Evolutionary conservation across 768 basidiomycete species (phyloP).

Genomic region (Boletus reticulatus): DNA sequence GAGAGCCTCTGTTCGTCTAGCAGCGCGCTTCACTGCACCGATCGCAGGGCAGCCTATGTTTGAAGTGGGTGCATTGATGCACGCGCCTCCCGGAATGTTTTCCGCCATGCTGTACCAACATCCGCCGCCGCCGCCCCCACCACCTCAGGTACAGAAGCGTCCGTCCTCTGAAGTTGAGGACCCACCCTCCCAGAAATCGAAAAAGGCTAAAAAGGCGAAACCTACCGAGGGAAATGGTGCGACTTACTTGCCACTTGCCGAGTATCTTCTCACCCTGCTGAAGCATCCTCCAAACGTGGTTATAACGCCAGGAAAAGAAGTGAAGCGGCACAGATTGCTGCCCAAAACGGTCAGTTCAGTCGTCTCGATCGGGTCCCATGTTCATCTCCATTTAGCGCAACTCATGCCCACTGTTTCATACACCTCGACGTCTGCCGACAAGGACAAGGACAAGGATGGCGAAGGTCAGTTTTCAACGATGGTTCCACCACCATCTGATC

Average conservation of each 20-base stretch:
- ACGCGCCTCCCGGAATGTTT: conserved; percentile 25
- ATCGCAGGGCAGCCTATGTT: conserved; percentile 31
- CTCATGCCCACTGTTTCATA: conserved; percentile 46
- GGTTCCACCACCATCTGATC: not conserved
- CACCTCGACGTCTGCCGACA: conserved; percentile 35
- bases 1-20: conserved; percentile 57
- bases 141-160: conserved; percentile 36
- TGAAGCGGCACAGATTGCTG: conserved; percentile 63
- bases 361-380: conserved; percentile 6
- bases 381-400: conserved; percentile 37
- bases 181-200: conserved; percentile 43
- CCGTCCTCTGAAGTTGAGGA: conserved; percentile 38
- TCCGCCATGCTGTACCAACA: conserved; percentile 30
- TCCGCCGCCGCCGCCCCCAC: conserved; percentile 24
- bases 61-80: conserved; percentile 35
- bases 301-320: conserved; percentile 71
- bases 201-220: conserved; percentile 44
- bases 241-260: conserved; percentile 9
- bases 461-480: conserved; percentile 32
- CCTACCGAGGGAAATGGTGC: conserved; percentile 33
- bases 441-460: conserved; percentile 45
- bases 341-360: conserved; percentile 53
- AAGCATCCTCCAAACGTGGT: conserved; percentile 56
- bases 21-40: conserved; percentile 45
- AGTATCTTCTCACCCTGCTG: conserved; percentile 11